Conservation (phyloP, 1,284 basidiomycete species). For the Golubevia sp. region DNA sequence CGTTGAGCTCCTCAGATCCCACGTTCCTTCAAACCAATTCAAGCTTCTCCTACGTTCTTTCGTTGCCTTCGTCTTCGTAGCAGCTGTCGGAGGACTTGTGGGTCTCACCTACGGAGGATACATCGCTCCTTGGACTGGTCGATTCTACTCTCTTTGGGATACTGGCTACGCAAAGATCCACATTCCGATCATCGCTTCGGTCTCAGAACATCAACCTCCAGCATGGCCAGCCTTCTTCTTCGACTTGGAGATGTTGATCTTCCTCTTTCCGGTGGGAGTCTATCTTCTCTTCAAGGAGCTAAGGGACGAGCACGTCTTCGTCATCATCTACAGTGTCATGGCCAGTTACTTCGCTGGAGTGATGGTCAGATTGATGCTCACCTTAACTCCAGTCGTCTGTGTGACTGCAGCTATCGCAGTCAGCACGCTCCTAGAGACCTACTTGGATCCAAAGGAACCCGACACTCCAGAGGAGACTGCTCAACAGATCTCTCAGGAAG, state of each 20-base stretch:
- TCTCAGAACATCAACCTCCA: constrained; percentile 99
- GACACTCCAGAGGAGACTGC: constrained; percentile 62
- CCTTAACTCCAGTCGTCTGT: constrained; percentile 88
- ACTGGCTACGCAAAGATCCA: constrained; percentile 97
- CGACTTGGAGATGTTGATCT: constrained; percentile 96
- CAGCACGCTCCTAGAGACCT: constrained; percentile 85
- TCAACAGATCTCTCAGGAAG: constrained; percentile 39
- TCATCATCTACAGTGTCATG: constrained; percentile 96
- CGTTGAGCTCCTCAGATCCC: constrained; percentile 82
- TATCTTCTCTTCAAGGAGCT: constrained; percentile 90
- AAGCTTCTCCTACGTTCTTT: constrained; percentile 69
- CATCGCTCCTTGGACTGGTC: constrained; percentile 98
- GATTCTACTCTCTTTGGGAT: constrained; percentile 99
- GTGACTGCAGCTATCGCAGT: constrained; percentile 88
- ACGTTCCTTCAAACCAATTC: constrained; percentile 93
- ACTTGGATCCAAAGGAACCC: constrained; percentile 73
- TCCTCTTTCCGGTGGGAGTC: constrained; percentile 96
- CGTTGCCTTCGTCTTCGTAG: constrained; percentile 74
- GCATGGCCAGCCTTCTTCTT: constrained; percentile 99
- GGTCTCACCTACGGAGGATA: constrained; percentile 89
- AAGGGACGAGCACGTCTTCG: constrained; percentile 95
- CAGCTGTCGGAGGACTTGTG: constrained; percentile 63
- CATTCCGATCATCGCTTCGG: constrained; percentile 97
- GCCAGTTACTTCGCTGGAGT: constrained; percentile 98
- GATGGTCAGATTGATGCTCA: constrained; percentile 95